Evolutionary conservation across 108 stramenopile species (phyloP).

Genomic region (Aurantiochytrium sp.): DNA sequence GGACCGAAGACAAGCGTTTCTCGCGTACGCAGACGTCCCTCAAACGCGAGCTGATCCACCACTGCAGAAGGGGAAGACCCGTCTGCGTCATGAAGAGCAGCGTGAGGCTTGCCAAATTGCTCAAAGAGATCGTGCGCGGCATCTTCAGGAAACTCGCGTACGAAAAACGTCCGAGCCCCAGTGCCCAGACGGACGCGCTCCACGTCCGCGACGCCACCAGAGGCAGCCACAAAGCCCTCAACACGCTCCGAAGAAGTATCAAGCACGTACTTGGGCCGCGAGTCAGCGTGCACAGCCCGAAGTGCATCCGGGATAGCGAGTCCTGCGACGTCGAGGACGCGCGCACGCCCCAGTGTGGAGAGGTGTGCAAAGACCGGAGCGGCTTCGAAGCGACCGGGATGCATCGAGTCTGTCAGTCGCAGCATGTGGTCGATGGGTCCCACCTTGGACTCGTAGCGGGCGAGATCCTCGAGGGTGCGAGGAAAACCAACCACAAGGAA

Average conservation of each 20-base stretch:
- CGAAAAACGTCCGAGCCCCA: background rate
- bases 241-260: background rate
- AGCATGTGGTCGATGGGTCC: conserved; percentile 67
- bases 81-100: background rate
- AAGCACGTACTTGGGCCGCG: background rate
- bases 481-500: conserved; percentile 78
- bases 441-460: conserved; percentile 60
- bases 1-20: background rate
- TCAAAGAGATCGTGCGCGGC: background rate
- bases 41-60: conserved; percentile 4
- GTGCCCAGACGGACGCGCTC: background rate
- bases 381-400: background rate
- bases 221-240: background rate
- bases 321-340: background rate
- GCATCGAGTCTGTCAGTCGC: conserved; percentile 35
- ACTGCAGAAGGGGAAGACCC: background rate
- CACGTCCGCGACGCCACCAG: background rate
- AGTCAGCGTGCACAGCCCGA: background rate
- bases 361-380: background rate
- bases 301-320: background rate
- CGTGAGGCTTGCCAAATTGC: background rate
- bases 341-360: background rate
- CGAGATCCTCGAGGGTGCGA: conserved; percentile 59
- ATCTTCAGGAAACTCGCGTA: background rate
- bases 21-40: background rate